Percentiles rank a stretch among this genome's conserved stretches.
Conservation (phyloP, 768 basidiomycete genomes). For the Suillus ampliporus region DNA sequence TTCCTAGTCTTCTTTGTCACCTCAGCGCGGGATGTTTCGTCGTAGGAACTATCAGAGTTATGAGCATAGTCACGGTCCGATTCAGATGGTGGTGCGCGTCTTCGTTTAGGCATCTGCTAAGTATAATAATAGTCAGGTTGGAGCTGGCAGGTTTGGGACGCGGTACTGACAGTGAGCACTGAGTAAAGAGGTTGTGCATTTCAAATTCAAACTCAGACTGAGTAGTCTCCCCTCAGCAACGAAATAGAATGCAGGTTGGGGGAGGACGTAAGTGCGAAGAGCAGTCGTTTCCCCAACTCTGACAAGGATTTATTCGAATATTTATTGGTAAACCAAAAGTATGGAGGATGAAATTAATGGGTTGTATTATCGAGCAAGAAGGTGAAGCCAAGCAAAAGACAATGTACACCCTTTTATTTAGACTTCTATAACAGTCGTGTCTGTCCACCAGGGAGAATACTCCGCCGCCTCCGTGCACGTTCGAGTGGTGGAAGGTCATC, state of each 20-base stretch:
- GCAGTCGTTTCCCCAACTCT: background rate
- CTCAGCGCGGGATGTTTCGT: slow-evolving; percentile 15
- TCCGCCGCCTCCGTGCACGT: slow-evolving; percentile 61
- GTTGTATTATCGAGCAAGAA: slow-evolving; percentile 1
- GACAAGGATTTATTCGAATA: background rate
- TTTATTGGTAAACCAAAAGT: background rate
- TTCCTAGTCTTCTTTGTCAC: slow-evolving; percentile 17
- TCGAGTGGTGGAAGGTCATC: slow-evolving; percentile 73
- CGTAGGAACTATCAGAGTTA: slow-evolving; percentile 30
- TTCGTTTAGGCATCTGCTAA: slow-evolving; percentile 31
- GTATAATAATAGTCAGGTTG: too few relatives aligned
- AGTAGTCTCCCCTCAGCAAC: too few relatives aligned
- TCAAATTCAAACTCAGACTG: background rate
- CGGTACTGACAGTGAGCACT: too few relatives aligned
- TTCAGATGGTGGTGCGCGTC: slow-evolving; percentile 24
- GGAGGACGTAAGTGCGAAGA: background rate
- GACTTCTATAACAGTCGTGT: slow-evolving; percentile 25
- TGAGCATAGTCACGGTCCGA: slow-evolving; percentile 14
- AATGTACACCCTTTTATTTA: background rate
- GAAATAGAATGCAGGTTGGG: background rate
- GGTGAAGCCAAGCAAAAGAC: background rate
- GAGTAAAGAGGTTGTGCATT: too few relatives aligned
- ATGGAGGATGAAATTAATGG: background rate
- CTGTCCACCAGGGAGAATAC: slow-evolving; percentile 39
- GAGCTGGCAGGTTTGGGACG: too few relatives aligned